These are phyloP conservation scores for Anisogramma anomala DNA, from an alignment of 2,329 filamentous ascomycete species.

Conservation along the genomic window DNA sequence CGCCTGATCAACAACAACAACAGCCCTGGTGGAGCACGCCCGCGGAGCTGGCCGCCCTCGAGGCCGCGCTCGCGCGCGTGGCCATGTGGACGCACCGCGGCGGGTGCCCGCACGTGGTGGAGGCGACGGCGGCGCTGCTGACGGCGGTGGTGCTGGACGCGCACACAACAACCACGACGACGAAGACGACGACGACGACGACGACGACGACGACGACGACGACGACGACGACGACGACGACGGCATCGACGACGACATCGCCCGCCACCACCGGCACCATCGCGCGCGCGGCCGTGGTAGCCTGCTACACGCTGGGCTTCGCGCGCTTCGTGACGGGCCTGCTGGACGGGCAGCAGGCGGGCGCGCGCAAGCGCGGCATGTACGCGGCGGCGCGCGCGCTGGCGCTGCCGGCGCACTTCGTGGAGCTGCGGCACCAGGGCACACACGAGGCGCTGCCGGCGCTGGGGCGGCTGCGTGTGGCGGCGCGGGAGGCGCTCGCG, in stretches of 20 bases:
- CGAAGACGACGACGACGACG: slow-evolving; percentile 58
- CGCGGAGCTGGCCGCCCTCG: slow-evolving; percentile 15
- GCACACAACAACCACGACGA: slow-evolving; percentile 53
- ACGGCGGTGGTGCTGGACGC: slow-evolving; percentile 58
- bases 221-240: slow-evolving; percentile 57
- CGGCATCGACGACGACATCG: slow-evolving; percentile 47
- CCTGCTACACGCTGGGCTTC: slow-evolving; percentile 64
- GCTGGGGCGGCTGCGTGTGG: slow-evolving; percentile 58
- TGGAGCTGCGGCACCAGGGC: slow-evolving; percentile 79
- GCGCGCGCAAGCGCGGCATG: slow-evolving; percentile 59
- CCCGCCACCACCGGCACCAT: slow-evolving; percentile 14
- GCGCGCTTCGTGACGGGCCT: slow-evolving; percentile 75
- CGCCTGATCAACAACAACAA: slow-evolving; percentile 3
- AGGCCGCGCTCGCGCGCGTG: slow-evolving; percentile 43
- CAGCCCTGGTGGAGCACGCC: slow-evolving; percentile 3
- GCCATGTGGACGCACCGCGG: slow-evolving; percentile 62
- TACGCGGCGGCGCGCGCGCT: slow-evolving; percentile 58
- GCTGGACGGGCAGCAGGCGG: slow-evolving; percentile 61
- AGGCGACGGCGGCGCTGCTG: slow-evolving; percentile 63
- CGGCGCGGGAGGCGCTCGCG: slow-evolving; percentile 55
- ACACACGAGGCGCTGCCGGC: slow-evolving; percentile 81
- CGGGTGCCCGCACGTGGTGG: slow-evolving; percentile 66
- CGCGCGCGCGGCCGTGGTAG: slow-evolving; percentile 33
- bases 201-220: slow-evolving; percentile 56
- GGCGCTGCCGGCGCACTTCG: slow-evolving; percentile 64